Evolutionary conservation across 2,329 filamentous ascomycete species (phyloP), one percentile per base, ranked within the genome.

Genomic region (Beauveria scarabaeidicola): DNA sequence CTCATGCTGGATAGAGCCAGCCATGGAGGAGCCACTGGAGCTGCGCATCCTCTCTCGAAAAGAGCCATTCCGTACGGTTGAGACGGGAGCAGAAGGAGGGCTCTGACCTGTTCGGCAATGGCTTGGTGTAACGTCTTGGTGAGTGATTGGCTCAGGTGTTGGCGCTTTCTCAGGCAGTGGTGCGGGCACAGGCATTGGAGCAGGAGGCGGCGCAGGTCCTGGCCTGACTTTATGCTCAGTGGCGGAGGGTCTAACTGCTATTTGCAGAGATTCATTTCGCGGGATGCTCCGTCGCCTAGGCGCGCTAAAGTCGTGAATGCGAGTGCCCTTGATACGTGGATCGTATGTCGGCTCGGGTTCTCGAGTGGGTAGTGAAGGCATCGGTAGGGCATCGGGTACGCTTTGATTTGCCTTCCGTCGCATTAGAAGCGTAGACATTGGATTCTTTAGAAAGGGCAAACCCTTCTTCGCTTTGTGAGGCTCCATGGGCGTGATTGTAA

Each of bases 241-340:
- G 36, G 11, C 11, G 7, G 47, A 15, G 11, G 38, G 55, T 13
- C n/a, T 17, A 6, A 38, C 17, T 23, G 10, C 11, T 25, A 25
- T 13, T 29, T 58, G 57, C 17, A 38, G 6, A 25, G 48, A 46
- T 13, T 53, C 48, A 25, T 40, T 59, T 32, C 57, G 48, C 1
- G 40, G 57, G 15, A 52, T 40, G 5, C 50, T 59, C 21, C 57
- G 57, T 23, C 76, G 77, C 53, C 80, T 73, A 5, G 81, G 81
- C 0, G 78, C 80, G 64, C 81, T 83, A 63, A 83, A 85, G 68
- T 81, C 82, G 67, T 85, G 83, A 48, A 84, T 77, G 53, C 75
- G 73, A 6, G 78, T 85, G 47, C 79, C 83, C 63, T 78, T 76
- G 62, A 86, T 85, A 6, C 80, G 74, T 6, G 81, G 81, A 63